Evolutionary conservation across 345 rosid genomes (phyloP).

Genomic region (Salix caprea): DNA sequence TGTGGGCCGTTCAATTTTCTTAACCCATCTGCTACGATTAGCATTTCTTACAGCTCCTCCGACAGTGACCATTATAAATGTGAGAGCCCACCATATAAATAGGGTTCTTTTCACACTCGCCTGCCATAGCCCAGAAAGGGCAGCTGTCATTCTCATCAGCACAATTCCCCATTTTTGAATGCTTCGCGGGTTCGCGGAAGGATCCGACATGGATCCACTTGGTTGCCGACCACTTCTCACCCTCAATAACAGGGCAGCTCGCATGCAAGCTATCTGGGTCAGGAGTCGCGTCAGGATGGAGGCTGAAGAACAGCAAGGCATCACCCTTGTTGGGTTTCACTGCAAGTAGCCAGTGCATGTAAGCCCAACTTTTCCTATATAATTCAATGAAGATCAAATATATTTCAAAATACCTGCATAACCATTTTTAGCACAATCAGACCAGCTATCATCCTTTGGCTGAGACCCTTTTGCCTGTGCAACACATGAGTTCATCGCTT

Average conservation of each 20-base stretch:
- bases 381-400: too few species aligned
- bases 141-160: constrained; percentile 49
- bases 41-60: constrained; percentile 78
- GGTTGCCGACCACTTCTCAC: constrained; percentile 98
- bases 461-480: constrained; percentile 29
- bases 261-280: constrained; percentile 65
- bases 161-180: constrained; percentile 27
- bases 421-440: constrained; percentile 69
- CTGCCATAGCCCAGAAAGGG: constrained; percentile 50
- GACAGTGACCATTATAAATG: constrained; percentile 42
- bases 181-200: constrained; percentile 22
- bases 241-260: constrained; percentile 82
- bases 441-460: constrained; percentile 60
- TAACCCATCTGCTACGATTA: too few species aligned
- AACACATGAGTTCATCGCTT: background rate
- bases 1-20: too few species aligned
- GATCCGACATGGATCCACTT: constrained; percentile 85
- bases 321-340: constrained; percentile 87
- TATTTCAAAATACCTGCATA: constrained; percentile 51
- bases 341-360: constrained; percentile 20
- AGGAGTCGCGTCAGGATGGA: constrained; percentile 61
- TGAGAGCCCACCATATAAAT: constrained; percentile 57
- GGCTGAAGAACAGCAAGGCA: constrained; percentile 85
- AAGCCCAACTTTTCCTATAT: too few species aligned
- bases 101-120: constrained; percentile 73